Percentiles rank a stretch among this genome's conserved stretches.
Conservation (phyloP, 305 asterid genomes). For the Solanum hybrid region DNA sequence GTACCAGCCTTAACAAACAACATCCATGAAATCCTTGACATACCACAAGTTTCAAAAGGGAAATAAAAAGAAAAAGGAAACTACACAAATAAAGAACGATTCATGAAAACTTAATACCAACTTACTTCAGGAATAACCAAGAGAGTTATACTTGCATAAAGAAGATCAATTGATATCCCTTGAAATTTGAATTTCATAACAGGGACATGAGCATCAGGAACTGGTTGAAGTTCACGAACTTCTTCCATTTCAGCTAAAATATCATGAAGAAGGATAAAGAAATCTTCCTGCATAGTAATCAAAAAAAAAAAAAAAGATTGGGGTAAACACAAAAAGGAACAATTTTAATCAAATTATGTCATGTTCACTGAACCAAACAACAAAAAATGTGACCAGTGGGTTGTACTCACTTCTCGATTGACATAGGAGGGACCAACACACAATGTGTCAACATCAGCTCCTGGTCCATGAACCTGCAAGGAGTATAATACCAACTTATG, state of each 20-base stretch:
- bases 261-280: constrained; percentile 55
- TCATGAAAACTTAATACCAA: neutral
- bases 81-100: neutral
- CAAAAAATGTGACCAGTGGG: neutral
- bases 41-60: neutral
- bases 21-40: neutral
- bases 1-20: neutral
- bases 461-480: constrained; percentile 76
- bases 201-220: constrained; percentile 87
- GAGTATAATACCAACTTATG: neutral
- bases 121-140: constrained; percentile 76
- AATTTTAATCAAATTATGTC: neutral
- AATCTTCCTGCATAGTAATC: constrained; percentile 44
- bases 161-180: constrained; percentile 77
- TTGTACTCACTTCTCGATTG: constrained; percentile 28
- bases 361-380: neutral
- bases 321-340: neutral
- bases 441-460: constrained; percentile 72
- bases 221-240: constrained; percentile 74
- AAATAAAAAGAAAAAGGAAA: neutral
- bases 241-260: constrained; percentile 58
- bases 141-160: constrained; percentile 66
- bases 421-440: constrained; percentile 81
- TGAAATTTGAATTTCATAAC: constrained; percentile 82
- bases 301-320: neutral